Conservation (phyloP, 495 filamentous ascomycete genomes). For the Neurospora sp. region DNA sequence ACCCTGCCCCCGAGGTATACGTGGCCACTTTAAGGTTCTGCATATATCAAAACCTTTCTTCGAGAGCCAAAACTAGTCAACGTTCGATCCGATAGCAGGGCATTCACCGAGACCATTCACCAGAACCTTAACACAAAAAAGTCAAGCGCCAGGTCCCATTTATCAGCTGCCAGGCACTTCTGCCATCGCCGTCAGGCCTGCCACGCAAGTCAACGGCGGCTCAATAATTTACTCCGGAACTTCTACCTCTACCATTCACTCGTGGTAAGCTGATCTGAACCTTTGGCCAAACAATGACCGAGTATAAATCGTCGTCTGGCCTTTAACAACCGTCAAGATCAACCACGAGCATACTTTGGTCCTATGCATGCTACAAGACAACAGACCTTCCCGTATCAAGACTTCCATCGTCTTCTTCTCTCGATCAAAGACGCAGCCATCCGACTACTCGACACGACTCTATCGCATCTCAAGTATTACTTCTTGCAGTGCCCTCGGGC, state of each 20-base stretch:
- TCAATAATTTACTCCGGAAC: neutral
- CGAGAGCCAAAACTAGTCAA: no score
- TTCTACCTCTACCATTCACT: neutral
- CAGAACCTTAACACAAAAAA: neutral
- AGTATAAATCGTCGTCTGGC: neutral
- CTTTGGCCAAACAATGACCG: neutral
- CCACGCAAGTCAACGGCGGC: neutral
- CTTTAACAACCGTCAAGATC: neutral
- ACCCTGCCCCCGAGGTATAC: neutral
- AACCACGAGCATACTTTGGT: neutral
- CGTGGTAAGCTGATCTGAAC: neutral
- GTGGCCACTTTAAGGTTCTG: neutral
- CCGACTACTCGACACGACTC: neutral
- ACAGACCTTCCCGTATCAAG: neutral
- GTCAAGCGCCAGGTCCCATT: neutral
- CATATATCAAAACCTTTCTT: neutral
- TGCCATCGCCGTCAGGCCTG: neutral
- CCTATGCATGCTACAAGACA: neutral
- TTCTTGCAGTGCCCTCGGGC: neutral
- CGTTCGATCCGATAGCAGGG: no score
- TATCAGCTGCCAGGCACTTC: neutral
- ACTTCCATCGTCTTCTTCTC: neutral
- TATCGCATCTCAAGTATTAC: neutral
- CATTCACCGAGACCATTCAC: neutral
- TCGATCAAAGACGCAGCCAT: neutral